Evolutionary conservation across 345 rosid species (phyloP).

Genomic region (Populus alba): DNA sequence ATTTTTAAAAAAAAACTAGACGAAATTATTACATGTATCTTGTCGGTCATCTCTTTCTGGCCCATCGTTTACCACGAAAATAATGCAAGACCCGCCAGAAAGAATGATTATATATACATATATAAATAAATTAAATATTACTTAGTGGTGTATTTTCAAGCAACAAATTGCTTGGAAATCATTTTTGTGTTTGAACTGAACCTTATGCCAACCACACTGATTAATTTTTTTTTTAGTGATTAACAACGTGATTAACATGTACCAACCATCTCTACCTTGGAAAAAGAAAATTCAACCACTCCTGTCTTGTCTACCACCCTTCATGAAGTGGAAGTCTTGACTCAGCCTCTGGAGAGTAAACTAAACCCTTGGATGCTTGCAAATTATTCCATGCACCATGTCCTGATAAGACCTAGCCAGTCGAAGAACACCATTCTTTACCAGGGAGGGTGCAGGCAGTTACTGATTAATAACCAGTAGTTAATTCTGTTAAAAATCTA

Average conservation of each 20-base stretch:
- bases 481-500: too few species aligned
- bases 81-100: too few species aligned
- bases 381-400: neutral
- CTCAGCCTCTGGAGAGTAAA: neutral
- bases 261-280: neutral
- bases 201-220: slow-evolving; percentile 12
- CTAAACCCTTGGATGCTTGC: neutral
- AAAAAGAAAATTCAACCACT: slow-evolving; percentile 4
- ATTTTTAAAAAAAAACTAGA: too few species aligned
- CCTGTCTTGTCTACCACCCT: neutral
- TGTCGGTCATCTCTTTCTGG: neutral
- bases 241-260: neutral
- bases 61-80: neutral
- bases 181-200: neutral
- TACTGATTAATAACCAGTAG: too few species aligned
- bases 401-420: too few species aligned
- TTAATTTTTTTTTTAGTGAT: neutral
- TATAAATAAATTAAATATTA: neutral
- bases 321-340: slow-evolving; percentile 4
- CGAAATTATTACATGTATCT: neutral
- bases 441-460: too few species aligned
- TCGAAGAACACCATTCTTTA: too few species aligned
- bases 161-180: neutral
- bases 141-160: neutral
- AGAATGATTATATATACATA: too few species aligned